Conservation (phyloP, 1,139 yeast species). For the Candida freyschussii region DNA sequence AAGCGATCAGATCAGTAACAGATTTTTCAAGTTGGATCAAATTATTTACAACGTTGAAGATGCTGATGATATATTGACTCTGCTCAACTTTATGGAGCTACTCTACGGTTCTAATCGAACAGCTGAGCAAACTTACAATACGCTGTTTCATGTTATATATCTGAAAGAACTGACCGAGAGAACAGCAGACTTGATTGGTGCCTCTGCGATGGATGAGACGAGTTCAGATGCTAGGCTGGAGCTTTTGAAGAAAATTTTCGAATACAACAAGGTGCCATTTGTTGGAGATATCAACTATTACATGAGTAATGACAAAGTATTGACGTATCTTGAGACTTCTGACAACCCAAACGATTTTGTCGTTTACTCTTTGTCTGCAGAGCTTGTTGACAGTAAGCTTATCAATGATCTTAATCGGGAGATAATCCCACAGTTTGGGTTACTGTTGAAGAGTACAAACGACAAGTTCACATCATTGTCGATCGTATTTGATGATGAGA, state of each 20-base stretch:
- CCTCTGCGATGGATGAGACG: conserved; percentile 38
- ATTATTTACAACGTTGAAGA: conserved; percentile 26
- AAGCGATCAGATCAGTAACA: conserved; percentile 12
- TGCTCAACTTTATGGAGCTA: conserved; percentile 32
- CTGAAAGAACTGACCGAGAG: conserved; percentile 58
- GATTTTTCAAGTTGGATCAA: conserved; percentile 23
- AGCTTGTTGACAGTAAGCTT: conserved; percentile 5
- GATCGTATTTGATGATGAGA: conserved; percentile 5
- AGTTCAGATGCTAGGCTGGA: conserved; percentile 29
- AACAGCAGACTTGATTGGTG: conserved; percentile 64
- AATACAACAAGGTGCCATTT: conserved; percentile 23
- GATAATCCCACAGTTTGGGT: conserved; percentile 4
- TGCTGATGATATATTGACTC: conserved; percentile 22
- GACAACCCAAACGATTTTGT: conserved; percentile 16
- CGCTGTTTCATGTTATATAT: conserved; percentile 48
- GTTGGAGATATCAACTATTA: conserved; percentile 22
- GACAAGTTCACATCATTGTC: conserved; percentile 5
- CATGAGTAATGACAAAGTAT: conserved; percentile 18
- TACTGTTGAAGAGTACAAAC: conserved; percentile 4
- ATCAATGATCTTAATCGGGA: conserved; percentile 1
- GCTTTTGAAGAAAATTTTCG: conserved; percentile 21
- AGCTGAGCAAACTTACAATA: conserved; percentile 1
- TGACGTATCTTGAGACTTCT: conserved; percentile 19
- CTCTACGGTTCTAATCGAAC: conserved; percentile 24
- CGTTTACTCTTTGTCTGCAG: conserved; percentile 14